These are phyloP conservation scores for Monilinia laxa DNA, from an alignment of 2,329 filamentous ascomycete genomes.

Conservation along the genomic window DNA sequence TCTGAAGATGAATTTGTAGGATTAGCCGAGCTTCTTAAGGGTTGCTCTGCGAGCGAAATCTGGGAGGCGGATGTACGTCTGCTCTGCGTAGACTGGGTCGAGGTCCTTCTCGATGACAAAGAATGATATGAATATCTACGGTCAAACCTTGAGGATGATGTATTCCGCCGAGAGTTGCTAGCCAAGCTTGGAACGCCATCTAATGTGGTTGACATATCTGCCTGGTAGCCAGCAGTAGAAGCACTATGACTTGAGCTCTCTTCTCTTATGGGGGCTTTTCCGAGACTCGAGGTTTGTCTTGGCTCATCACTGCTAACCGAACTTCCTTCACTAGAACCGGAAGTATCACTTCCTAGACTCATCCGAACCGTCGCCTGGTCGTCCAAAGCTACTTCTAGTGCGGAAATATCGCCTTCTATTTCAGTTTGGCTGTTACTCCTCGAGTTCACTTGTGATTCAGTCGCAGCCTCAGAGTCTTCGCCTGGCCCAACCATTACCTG, in stretches of 20 bases:
- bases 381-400: conserved; percentile 12
- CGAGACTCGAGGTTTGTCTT: conserved; percentile 13
- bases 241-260: conserved; percentile 13
- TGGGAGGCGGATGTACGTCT: conserved; percentile 15
- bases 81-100: conserved; percentile 8
- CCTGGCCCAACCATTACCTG: conserved; percentile 17
- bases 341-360: conserved; percentile 18
- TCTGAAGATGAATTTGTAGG: conserved; percentile 6
- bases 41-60: background rate
- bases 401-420: conserved; percentile 1
- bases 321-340: background rate
- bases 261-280: conserved; percentile 22
- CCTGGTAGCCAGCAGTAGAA: conserved; percentile 22
- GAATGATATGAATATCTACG: conserved; percentile 23
- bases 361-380: conserved; percentile 21
- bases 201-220: conserved; percentile 22
- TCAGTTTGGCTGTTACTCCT: background rate
- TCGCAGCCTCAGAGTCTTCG: conserved; percentile 14
- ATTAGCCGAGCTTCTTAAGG: conserved; percentile 6
- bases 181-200: conserved; percentile 15
- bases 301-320: background rate
- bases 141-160: conserved; percentile 15
- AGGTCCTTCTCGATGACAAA: conserved; percentile 20
- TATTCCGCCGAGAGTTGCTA: conserved; percentile 19
- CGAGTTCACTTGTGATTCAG: background rate